A percentile compares a stretch with the other conserved stretches of the same genome.
phyloP scores from a whole-genome alignment of 1,139 yeast genomes.

The Entelexis paramagnoliae region DNA sequence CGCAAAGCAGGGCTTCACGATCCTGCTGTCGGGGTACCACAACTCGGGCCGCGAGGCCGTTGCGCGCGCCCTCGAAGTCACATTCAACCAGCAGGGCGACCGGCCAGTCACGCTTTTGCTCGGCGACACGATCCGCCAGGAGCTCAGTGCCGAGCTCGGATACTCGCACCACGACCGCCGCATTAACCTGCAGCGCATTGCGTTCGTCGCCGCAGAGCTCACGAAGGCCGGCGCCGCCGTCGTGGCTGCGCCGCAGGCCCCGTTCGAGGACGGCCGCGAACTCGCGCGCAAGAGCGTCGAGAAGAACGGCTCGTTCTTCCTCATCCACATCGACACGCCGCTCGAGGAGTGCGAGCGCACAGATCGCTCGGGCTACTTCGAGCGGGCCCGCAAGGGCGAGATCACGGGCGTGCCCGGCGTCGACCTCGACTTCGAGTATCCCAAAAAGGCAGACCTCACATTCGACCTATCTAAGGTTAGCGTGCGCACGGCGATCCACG shows the following conservation, averaged over 20 bases:
- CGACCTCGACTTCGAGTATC: conserved; percentile 41
- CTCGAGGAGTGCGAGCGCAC: conserved; percentile 38
- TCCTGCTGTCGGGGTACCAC: conserved; percentile 49
- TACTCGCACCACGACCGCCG: conserved; percentile 36
- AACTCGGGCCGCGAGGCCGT: conserved; percentile 52
- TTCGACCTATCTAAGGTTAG: conserved; percentile 44
- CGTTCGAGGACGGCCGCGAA: conserved; percentile 35
- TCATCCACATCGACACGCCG: conserved; percentile 44
- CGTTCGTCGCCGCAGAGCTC: conserved; percentile 66
- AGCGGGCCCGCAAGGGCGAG: conserved; percentile 39
- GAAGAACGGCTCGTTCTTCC: conserved; percentile 40
- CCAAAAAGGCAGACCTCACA: conserved; percentile 43
- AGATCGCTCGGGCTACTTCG: conserved; percentile 42
- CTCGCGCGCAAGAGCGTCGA: conserved; percentile 37
- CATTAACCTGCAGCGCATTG: conserved; percentile 38
- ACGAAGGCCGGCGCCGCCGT: conserved; percentile 88
- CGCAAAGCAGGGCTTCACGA: conserved; percentile 74
- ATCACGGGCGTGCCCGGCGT: conserved; percentile 41
- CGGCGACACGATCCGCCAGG: conserved; percentile 41
- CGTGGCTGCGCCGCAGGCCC: conserved; percentile 53
- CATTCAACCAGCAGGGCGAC: conserved; percentile 83
- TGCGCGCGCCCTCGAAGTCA: conserved; percentile 77
- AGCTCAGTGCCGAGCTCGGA: conserved; percentile 37
- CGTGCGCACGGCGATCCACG: conserved; percentile 55
- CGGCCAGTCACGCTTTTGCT: conserved; percentile 68